phyloP scores from a whole-genome alignment of 148 eudicot genomes.

The Beta vulgaris region DNA sequence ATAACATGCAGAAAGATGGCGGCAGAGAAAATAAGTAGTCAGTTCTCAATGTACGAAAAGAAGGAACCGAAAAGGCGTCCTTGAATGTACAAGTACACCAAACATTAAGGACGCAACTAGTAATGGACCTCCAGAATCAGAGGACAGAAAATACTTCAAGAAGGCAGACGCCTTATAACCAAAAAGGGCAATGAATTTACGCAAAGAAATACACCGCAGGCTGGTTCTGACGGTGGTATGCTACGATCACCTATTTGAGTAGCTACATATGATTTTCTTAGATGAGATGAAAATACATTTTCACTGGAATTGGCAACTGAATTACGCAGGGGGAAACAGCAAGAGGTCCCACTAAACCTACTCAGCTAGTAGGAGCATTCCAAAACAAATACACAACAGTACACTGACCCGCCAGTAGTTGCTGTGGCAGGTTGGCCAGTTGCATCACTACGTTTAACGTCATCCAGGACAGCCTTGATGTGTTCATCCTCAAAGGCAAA shows the following conservation, averaged over 20 bases:
- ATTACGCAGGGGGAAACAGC: not conserved
- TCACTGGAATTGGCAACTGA: not conserved
- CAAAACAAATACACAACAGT: conserved; percentile 9
- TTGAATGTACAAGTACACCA: not conserved
- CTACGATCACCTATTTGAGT: not conserved
- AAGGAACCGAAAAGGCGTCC: not conserved
- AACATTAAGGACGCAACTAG: not conserved
- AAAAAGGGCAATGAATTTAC: not conserved
- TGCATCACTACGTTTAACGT: conserved; percentile 72
- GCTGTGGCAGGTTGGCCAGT: conserved; percentile 94
- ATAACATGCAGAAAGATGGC: not conserved
- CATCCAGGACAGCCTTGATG: conserved; percentile 71
- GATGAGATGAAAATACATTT: not conserved
- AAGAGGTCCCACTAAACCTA: conserved; percentile 1
- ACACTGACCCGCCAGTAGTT: conserved; percentile 96
- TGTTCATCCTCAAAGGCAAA: conserved; percentile 87
- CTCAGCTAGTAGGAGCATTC: not conserved
- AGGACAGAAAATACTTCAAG: not conserved
- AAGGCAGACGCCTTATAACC: not conserved
- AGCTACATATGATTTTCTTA: no score
- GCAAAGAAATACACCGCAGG: not conserved
- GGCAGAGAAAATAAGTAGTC: not conserved
- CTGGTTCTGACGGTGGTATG: not conserved
- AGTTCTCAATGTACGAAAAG: not conserved
- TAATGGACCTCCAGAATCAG: not conserved